phyloP scores from a whole-genome alignment of 441 rosid genomes.

The Erodium trifolium region DNA sequence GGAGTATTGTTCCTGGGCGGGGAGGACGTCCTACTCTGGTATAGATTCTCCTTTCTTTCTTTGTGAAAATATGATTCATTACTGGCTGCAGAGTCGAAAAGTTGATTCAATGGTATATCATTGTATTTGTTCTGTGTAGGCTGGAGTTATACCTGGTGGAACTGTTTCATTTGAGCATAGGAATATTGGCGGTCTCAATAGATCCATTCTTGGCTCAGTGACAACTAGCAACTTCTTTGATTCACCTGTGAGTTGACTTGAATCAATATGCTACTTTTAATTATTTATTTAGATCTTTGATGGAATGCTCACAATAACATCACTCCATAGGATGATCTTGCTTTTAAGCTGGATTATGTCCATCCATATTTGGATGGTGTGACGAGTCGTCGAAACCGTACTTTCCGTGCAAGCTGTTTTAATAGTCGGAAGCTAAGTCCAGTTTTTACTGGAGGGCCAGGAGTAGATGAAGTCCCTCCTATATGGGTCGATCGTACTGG shows the following conservation, averaged over 20 bases:
- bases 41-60: conserved; percentile 15
- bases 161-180: conserved; percentile 92
- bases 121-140: conserved; percentile 33
- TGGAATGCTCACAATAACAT: neutral
- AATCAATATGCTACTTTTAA: neutral
- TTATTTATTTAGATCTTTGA: neutral
- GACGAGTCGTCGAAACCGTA: conserved; percentile 70
- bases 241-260: conserved; percentile 52
- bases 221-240: conserved; percentile 91
- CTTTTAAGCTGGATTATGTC: conserved; percentile 89
- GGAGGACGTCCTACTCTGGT: conserved; percentile 95
- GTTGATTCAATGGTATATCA: conserved; percentile 6
- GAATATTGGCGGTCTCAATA: conserved; percentile 76
- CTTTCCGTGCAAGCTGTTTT: conserved; percentile 74
- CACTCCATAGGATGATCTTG: conserved; percentile 43
- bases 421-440: conserved; percentile 94
- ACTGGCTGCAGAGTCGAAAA: conserved; percentile 2
- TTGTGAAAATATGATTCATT: conserved; percentile 3
- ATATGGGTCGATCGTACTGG: conserved; percentile 99
- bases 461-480: conserved; percentile 95
- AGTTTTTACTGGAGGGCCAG: conserved; percentile 95
- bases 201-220: conserved; percentile 86
- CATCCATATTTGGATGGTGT: conserved; percentile 95
- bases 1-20: conserved; percentile 96
- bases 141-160: conserved; percentile 92